Evolutionary conservation across 768 basidiomycete species (phyloP).

Genomic region (Naganishia friedmannii): DNA sequence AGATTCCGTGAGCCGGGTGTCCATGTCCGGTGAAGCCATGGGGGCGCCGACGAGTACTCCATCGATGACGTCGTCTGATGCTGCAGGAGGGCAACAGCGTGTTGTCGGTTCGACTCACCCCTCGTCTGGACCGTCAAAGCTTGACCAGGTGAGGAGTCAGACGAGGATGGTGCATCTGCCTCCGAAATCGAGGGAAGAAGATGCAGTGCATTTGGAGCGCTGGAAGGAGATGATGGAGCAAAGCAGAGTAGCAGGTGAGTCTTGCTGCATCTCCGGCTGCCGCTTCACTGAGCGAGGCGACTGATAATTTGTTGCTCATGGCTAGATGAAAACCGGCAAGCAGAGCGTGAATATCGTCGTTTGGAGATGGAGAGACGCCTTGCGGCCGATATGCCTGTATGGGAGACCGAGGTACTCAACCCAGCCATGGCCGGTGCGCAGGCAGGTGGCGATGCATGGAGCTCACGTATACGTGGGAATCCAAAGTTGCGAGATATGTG

Average conservation of each 20-base stretch:
- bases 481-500: slow-evolving; percentile 41
- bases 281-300: background rate
- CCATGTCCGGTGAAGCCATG: background rate
- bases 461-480: slow-evolving; percentile 37
- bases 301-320: background rate
- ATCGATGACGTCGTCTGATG: too few species aligned
- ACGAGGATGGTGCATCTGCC: slow-evolving; percentile 47
- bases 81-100: background rate
- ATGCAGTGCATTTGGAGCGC: slow-evolving; percentile 45
- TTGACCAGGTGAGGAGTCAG: slow-evolving; percentile 45
- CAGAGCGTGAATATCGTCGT: slow-evolving; percentile 28
- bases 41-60: too few species aligned
- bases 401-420: slow-evolving; percentile 37
- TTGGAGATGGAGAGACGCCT: slow-evolving; percentile 43
- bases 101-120: background rate
- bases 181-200: slow-evolving; percentile 47
- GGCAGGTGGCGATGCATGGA: slow-evolving; percentile 31
- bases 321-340: slow-evolving; percentile 29
- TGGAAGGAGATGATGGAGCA: slow-evolving; percentile 51
- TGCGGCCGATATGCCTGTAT: slow-evolving; percentile 38
- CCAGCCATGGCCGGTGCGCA: background rate
- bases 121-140: slow-evolving; percentile 29
- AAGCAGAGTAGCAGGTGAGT: slow-evolving; percentile 39
- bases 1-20: background rate
- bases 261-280: background rate